Evolutionary conservation across 2,329 filamentous ascomycete species (phyloP), one percentile per base, ranked within the genome.

Genomic region (Scedosporium dehoogii): DNA sequence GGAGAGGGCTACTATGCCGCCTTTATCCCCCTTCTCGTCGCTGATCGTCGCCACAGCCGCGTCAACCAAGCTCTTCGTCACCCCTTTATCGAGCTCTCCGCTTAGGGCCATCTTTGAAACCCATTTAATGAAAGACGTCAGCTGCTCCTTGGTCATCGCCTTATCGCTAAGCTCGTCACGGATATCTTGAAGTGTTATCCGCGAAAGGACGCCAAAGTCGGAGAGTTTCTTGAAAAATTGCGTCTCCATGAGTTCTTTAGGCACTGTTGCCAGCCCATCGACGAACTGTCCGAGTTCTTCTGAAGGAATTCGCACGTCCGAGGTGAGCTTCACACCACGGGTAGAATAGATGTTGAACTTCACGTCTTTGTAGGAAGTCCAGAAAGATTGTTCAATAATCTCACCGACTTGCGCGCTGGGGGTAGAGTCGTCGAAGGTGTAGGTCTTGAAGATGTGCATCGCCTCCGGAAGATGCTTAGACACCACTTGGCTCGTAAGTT

Each of bases 301-400:
- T 71, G 88, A 76, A 72, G 78, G 89, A 67, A 96, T 83, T 41
- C 94, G 89, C 42, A 97, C 91, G 67, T 89, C 83, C 12, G 89
- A 85, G 42, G 90, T 96, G n/a, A 89, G 85, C 61, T 97, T 79
- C 6, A 99, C 87, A 62, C 96, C 96, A 63, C 88, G 85, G 21
- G 89, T 96, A 1, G 92, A 97, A 66, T 96, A 86, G 6, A 97
- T 83, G 69, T 97, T 92, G 63, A 97, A 91, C 0, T 85, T 88
- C 2, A 91, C 86, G 66, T 88, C 88, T 71, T 85, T 88, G 70
- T 90, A 94, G 65, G 91, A 92, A 42, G 86, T 96, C 94, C 94
- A 99, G 72, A 99, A 99, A 0, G 92, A 90, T 74, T 97, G 91
- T 70, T 97, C 92, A 61, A 99, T 91, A 65, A 91, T 88, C 70